A percentile compares a stretch with the other conserved stretches of the same genome.
phyloP scores from a whole-genome alignment of 2,329 filamentous ascomycete species.

The Tolypocladium album region DNA sequence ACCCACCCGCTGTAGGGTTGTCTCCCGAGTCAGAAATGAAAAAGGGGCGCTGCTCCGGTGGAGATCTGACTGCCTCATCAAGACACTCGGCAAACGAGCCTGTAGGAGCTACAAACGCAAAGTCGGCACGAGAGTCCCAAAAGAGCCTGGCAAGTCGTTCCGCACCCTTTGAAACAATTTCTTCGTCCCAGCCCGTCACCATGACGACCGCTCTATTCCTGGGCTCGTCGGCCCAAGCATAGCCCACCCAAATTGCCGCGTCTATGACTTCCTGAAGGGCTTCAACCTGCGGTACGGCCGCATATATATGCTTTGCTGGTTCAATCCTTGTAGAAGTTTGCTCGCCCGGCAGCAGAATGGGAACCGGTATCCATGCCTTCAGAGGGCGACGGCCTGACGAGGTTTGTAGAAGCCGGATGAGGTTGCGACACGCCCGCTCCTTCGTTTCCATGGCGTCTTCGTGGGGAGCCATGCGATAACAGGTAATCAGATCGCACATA shows the following conservation, averaged over 20 bases:
- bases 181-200: slow-evolving; percentile 38
- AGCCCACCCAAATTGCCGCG: slow-evolving; percentile 44
- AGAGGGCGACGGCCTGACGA: slow-evolving; percentile 23
- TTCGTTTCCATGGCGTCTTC: slow-evolving; percentile 39
- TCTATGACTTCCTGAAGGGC: slow-evolving; percentile 30
- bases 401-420: slow-evolving; percentile 26
- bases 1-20: slow-evolving; percentile 43
- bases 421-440: slow-evolving; percentile 37
- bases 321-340: slow-evolving; percentile 43
- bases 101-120: slow-evolving; percentile 41
- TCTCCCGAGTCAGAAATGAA: slow-evolving; percentile 47
- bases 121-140: slow-evolving; percentile 34
- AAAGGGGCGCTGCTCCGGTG: slow-evolving; percentile 28
- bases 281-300: slow-evolving; percentile 32
- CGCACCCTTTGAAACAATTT: slow-evolving; percentile 25
- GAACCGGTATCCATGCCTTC: slow-evolving; percentile 42
- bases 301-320: slow-evolving; percentile 39
- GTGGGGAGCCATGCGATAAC: slow-evolving; percentile 42
- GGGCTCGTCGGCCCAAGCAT: slow-evolving; percentile 45
- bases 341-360: slow-evolving; percentile 40
- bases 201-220: slow-evolving; percentile 38
- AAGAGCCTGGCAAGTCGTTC: slow-evolving; percentile 34
- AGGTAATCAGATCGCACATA: slow-evolving; percentile 39
- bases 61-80: slow-evolving; percentile 26
- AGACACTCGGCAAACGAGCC: slow-evolving; percentile 35